Conservation (phyloP, 257 asterid species). For the Leptodermis oblonga region DNA sequence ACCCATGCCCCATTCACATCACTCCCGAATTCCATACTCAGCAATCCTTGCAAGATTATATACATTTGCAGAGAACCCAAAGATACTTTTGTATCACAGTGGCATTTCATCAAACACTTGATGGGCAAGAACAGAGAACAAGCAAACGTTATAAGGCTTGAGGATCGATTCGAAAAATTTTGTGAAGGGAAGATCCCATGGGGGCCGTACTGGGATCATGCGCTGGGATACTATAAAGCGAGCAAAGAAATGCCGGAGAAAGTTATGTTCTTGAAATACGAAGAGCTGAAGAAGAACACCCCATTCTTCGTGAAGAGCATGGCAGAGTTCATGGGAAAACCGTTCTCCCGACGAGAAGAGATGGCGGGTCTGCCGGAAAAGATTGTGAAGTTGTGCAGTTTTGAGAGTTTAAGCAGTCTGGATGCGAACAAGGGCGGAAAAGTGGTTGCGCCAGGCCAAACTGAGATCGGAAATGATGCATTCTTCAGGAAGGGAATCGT, state of each 20-base stretch:
- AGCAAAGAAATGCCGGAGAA: constrained; percentile 21
- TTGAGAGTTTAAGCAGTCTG: not conserved
- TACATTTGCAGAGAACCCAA: not conserved
- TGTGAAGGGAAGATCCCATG: constrained; percentile 12
- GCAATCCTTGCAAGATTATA: not conserved
- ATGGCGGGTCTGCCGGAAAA: not conserved
- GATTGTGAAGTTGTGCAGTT: not conserved
- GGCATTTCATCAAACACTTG: not conserved
- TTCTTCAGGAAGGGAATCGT: not conserved
- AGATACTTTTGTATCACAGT: not conserved
- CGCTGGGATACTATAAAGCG: constrained; percentile 27
- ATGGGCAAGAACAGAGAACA: too few relatives aligned
- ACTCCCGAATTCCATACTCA: constrained; percentile 18
- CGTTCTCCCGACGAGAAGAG: not conserved
- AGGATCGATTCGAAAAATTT: not conserved
- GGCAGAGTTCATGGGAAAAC: not conserved
- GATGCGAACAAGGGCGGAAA: not conserved
- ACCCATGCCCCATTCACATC: constrained; percentile 31
- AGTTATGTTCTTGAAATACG: not conserved
- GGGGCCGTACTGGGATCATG: constrained; percentile 31
- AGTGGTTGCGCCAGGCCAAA: too few relatives aligned
- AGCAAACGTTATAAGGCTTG: not conserved
- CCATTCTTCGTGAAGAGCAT: not conserved
- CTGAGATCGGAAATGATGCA: not conserved
- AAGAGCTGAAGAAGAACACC: not conserved